Conservation (phyloP, 2,329 filamentous ascomycete species). For the Cercospora sp. region DNA sequence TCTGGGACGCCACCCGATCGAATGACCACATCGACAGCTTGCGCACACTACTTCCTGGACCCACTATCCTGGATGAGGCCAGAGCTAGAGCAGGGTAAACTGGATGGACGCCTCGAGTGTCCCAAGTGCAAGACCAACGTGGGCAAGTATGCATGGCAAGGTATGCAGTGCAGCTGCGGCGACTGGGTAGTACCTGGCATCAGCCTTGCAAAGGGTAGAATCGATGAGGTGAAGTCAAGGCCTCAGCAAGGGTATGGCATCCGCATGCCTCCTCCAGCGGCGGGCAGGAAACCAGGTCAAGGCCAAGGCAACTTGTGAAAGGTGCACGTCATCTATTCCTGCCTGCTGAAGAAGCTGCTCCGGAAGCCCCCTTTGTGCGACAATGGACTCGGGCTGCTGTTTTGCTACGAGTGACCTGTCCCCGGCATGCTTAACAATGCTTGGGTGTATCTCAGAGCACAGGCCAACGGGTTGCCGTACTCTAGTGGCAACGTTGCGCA, state of each 20-base stretch:
- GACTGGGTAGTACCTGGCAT: conserved; percentile 91
- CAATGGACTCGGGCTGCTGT: not conserved
- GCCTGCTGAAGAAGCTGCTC: not conserved
- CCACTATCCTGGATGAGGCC: conserved; percentile 93
- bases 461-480: not conserved
- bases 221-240: conserved; percentile 64
- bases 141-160: conserved; percentile 95
- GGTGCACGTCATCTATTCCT: conserved; percentile 8
- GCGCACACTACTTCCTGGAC: conserved; percentile 87
- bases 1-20: conserved; percentile 15
- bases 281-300: conserved; percentile 16
- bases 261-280: conserved; percentile 36
- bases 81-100: conserved; percentile 75
- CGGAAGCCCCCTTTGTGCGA: not conserved
- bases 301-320: conserved; percentile 25
- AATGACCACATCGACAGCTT: conserved; percentile 48
- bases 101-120: conserved; percentile 83
- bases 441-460: not conserved
- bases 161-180: conserved; percentile 86
- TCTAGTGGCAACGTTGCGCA: not conserved
- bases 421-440: not conserved
- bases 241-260: conserved; percentile 36
- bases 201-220: conserved; percentile 75
- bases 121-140: conserved; percentile 82
- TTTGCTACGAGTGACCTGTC: not conserved